Conservation (phyloP, 768 basidiomycete species). For the Lactarius pseudohatsudake region DNA sequence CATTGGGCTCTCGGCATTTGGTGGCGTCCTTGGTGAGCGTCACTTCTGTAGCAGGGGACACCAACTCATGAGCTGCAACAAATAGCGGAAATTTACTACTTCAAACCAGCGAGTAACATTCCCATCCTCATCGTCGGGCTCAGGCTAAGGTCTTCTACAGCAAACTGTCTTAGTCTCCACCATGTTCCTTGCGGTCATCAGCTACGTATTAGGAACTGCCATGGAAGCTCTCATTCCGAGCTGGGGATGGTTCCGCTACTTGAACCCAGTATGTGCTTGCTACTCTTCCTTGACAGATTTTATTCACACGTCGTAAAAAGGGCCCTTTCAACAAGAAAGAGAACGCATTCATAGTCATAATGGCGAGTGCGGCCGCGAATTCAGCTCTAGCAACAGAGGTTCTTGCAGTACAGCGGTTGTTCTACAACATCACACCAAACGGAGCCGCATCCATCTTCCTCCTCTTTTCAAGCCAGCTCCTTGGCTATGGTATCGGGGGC, state of each 20-base stretch:
- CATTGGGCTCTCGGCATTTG: slow-evolving; percentile 49
- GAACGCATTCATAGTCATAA: slow-evolving; percentile 57
- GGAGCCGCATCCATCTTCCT: slow-evolving; percentile 46
- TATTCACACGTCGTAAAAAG: slow-evolving; percentile 33
- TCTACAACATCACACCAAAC: slow-evolving; percentile 52
- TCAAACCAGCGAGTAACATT: slow-evolving; percentile 47
- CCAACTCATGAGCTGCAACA: slow-evolving; percentile 48
- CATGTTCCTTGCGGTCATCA: slow-evolving; percentile 54
- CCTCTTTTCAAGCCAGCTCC: slow-evolving; percentile 38
- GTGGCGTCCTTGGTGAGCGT: slow-evolving; percentile 48
- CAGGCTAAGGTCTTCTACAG: slow-evolving; percentile 33
- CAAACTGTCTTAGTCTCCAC: slow-evolving; percentile 53
- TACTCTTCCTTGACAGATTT: background rate
- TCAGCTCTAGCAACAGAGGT: slow-evolving; percentile 55
- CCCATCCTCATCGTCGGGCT: background rate
- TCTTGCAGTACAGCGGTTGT: slow-evolving; percentile 46
- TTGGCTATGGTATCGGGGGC: slow-evolving; percentile 58
- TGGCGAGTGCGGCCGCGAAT: slow-evolving; percentile 56
- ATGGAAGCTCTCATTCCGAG: slow-evolving; percentile 49
- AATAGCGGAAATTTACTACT: slow-evolving; percentile 59
- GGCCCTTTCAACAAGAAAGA: slow-evolving; percentile 62
- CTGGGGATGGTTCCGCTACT: slow-evolving; percentile 45
- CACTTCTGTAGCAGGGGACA: background rate
- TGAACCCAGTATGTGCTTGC: slow-evolving; percentile 48
- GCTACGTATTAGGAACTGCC: slow-evolving; percentile 49